Evolutionary conservation across 306 rosid species (phyloP), one percentile per base, ranked within the genome.

Genomic region (Cicer pinnatifidum): DNA sequence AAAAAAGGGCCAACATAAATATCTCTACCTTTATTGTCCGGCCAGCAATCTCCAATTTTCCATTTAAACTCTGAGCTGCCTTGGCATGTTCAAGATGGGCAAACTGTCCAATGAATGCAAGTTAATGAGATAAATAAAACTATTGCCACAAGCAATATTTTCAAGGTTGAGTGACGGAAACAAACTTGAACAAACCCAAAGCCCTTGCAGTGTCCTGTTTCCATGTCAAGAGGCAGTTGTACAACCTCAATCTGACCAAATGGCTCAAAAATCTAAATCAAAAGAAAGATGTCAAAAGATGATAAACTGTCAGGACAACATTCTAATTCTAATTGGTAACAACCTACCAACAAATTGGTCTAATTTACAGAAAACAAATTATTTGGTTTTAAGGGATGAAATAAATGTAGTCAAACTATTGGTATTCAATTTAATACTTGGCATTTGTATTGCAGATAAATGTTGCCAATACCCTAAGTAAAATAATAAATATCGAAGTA

Each of bases 161-260:
- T 62, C 50, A 63, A 16, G 47, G 39, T 41, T 39, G 57, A 80
- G 80, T n/a, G 51, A 35, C 17, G 40, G 78, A 56, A 71, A 87
- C 97, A 58, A 75, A 95, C 97, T 70, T 91, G 99, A 84, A 95
- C 86, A 90, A 95, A 95, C 60, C 99, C 99, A 80, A 95, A 95
- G 57, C 99, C 97, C 88, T 95, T 91, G 97, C 99, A 95, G 74
- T 95, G 99, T 69, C 97, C 97, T 17, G 97, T 86, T 86, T 95
- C 99, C 59, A 88, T 82, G 83, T 95, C 97, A 76, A 90, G 91
- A 64, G 99, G 99, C 69, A 95, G 83, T 80, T 91, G 97, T 51
- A 95, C 97, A 69, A 91, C 88, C 83, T 95, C 99, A 78, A 91
- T 97, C 0, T 91, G 95, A 74, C 99, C 99, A 90, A 95, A 95